These are phyloP conservation scores for Penicillium concentricum DNA, from an alignment of 2,329 filamentous ascomycete genomes.

Conservation along the genomic window DNA sequence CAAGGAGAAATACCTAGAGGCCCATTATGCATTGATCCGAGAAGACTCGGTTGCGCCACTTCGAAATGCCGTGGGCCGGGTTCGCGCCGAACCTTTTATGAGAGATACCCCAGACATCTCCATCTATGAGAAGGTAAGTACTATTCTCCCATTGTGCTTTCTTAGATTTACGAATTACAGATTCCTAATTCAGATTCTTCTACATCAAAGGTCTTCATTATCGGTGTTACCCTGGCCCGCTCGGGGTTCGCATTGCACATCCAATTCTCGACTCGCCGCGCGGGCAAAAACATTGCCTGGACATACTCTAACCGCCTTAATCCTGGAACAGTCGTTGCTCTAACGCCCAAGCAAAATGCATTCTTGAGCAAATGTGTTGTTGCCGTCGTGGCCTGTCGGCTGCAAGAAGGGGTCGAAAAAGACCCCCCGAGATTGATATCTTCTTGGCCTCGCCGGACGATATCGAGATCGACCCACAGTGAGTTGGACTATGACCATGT, in stretches of 20 bases:
- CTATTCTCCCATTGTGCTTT: no score
- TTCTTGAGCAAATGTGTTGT: conserved; percentile 67
- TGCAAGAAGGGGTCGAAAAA: conserved; percentile 60
- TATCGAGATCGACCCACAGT: conserved; percentile 65
- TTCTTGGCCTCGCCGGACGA: conserved; percentile 65
- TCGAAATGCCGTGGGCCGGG: conserved; percentile 62
- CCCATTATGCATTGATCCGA: conserved; percentile 72
- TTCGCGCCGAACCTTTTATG: conserved; percentile 54
- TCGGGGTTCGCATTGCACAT: not conserved
- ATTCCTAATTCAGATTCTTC: not conserved
- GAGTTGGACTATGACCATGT: not conserved
- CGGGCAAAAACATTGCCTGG: conserved; percentile 68
- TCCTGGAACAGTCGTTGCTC: conserved; percentile 54
- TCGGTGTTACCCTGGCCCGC: not conserved
- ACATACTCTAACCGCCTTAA: conserved; percentile 59
- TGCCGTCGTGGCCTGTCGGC: conserved; percentile 70
- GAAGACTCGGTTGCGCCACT: conserved; percentile 72
- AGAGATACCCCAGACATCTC: conserved; percentile 58
- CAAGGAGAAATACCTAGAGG: conserved; percentile 65
- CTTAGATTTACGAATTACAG: not conserved
- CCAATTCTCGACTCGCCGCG: conserved; percentile 41
- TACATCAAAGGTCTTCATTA: not conserved
- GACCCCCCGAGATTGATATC: conserved; percentile 73
- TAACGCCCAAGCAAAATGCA: conserved; percentile 55
- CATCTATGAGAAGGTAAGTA: conserved; percentile 67